Percentiles rank a stretch among this genome's conserved stretches.
phyloP scores from a whole-genome alignment of 805 yeast species.

The Starmerella stigmatis region DNA sequence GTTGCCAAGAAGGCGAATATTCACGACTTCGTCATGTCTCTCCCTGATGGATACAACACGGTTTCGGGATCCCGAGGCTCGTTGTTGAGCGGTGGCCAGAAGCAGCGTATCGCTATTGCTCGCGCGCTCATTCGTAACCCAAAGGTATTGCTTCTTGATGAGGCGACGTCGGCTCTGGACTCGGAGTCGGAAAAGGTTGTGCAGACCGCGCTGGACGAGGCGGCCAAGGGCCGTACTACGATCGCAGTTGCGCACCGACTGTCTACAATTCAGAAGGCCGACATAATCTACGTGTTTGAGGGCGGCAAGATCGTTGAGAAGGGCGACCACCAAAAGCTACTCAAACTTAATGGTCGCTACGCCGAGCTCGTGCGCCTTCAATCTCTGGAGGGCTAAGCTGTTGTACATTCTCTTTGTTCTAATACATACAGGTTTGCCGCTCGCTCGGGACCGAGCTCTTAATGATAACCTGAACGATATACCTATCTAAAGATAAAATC shows the following conservation, averaged over 20 bases:
- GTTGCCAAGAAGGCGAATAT: constrained; percentile 46
- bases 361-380: constrained; percentile 35
- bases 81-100: constrained; percentile 62
- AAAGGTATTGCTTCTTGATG: constrained; percentile 52
- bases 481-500: no score
- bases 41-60: constrained; percentile 54
- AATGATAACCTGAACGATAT: no score
- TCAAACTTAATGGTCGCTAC: constrained; percentile 33
- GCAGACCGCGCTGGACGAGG: constrained; percentile 57
- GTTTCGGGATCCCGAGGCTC: constrained; percentile 48
- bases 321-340: constrained; percentile 44
- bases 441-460: no score
- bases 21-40: constrained; percentile 45
- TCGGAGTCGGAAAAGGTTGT: constrained; percentile 66
- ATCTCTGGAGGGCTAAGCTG: constrained; percentile 27
- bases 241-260: constrained; percentile 79
- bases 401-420: no score
- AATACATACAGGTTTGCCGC: no score
- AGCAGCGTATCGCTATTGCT: constrained; percentile 68
- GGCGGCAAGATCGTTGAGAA: constrained; percentile 52
- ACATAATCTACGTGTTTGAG: constrained; percentile 49
- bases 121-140: constrained; percentile 62
- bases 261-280: constrained; percentile 55
- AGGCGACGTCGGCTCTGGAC: constrained; percentile 58
- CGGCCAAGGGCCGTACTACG: constrained; percentile 64